phyloP scores from a whole-genome alignment of 2,329 filamentous ascomycete genomes.

The Pseudocercospora musae region DNA sequence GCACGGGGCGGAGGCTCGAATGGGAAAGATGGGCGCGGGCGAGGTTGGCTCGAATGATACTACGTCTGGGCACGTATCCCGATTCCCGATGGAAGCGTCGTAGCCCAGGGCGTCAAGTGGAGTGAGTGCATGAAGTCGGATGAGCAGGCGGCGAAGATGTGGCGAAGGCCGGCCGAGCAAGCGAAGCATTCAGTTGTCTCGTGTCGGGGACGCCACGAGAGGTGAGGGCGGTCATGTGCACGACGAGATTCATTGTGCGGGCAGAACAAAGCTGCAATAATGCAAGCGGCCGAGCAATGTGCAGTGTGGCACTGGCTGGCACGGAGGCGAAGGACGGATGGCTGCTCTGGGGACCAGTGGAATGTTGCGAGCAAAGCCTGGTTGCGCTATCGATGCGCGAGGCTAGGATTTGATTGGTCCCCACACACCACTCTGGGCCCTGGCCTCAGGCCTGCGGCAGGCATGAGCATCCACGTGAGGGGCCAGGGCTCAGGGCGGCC shows the following conservation, averaged over 20 bases:
- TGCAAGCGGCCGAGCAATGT: slow-evolving; percentile 17
- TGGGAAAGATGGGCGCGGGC: slow-evolving; percentile 2
- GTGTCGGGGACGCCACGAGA: too few species aligned
- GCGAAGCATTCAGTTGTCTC: neutral
- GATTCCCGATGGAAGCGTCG: slow-evolving; percentile 15
- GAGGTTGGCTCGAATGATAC: neutral
- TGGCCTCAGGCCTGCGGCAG: too few species aligned
- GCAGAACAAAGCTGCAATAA: slow-evolving; percentile 12
- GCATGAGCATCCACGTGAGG: neutral
- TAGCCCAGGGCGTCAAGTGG: slow-evolving; percentile 10
- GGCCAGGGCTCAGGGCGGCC: too few species aligned
- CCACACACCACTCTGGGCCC: too few species aligned
- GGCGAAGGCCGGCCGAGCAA: neutral
- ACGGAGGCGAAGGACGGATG: slow-evolving; percentile 4
- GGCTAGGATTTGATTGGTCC: neutral
- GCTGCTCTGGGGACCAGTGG: slow-evolving; percentile 1
- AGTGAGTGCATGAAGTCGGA: slow-evolving; percentile 12
- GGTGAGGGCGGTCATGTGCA: too few species aligned
- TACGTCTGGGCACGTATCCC: slow-evolving; percentile 6
- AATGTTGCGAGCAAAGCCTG: too few species aligned
- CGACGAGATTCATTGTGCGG: neutral
- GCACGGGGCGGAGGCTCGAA: slow-evolving; percentile 10
- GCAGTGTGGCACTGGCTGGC: neutral
- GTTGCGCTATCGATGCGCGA: neutral
- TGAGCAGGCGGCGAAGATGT: slow-evolving; percentile 10